Conservation (phyloP, 139 green algal genomes). For the Coccomyxa sp. region DNA sequence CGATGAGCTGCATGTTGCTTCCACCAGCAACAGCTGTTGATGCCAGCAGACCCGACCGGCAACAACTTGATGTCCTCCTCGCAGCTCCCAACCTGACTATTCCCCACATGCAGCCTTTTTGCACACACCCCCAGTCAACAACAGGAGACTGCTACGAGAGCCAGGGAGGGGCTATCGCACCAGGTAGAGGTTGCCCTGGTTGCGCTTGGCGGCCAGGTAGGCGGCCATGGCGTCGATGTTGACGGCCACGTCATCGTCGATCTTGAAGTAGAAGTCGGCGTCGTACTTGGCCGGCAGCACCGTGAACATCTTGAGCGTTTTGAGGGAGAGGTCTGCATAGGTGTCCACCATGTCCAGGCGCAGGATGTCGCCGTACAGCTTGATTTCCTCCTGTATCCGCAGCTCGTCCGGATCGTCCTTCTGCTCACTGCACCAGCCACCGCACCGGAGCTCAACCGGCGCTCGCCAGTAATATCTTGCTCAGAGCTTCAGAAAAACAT, state of each 20-base stretch:
- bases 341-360: slow-evolving; percentile 47
- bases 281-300: slow-evolving; percentile 32
- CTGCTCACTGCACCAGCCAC: slow-evolving; percentile 22
- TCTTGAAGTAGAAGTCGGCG: slow-evolving; percentile 73
- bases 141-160: too few relatives aligned
- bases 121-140: too few relatives aligned
- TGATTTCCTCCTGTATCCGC: slow-evolving; percentile 31
- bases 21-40: too few relatives aligned
- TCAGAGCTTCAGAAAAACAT: too few relatives aligned
- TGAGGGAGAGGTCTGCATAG: slow-evolving; percentile 51
- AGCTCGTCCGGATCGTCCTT: slow-evolving; percentile 29
- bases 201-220: slow-evolving; percentile 34
- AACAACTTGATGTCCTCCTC: too few relatives aligned
- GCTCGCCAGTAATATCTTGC: not conserved
- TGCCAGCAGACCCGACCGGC: too few relatives aligned
- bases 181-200: slow-evolving; percentile 60
- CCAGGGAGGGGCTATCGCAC: slow-evolving; percentile 3
- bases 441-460: not conserved
- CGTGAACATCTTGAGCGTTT: slow-evolving; percentile 51
- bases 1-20: too few relatives aligned
- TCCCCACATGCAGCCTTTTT: too few relatives aligned
- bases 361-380: slow-evolving; percentile 38
- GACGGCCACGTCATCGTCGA: slow-evolving; percentile 56
- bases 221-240: slow-evolving; percentile 38
- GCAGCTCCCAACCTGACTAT: too few relatives aligned